A percentile compares a stretch with the other conserved stretches of the same genome.
Evolutionary conservation across 768 basidiomycete genomes (phyloP).

Genomic region (Tulasnella sp.): DNA sequence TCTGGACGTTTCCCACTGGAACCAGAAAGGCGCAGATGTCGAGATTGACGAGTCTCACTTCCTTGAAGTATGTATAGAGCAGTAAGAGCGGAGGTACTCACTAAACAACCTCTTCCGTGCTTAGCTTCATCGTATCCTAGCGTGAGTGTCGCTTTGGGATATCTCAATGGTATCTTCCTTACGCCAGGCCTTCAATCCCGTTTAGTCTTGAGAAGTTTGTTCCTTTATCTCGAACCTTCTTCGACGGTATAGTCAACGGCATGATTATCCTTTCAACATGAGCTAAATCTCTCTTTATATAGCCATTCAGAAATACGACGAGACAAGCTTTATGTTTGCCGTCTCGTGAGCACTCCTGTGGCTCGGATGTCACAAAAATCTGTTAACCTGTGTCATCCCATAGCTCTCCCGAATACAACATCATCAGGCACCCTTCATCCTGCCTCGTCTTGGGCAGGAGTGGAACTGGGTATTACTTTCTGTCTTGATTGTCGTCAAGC

Average conservation of each 20-base stretch:
- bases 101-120: not conserved
- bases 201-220: slow-evolving; percentile 10
- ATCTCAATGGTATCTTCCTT: not conserved
- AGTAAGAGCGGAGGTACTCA: not conserved
- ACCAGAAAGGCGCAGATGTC: not conserved
- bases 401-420: slow-evolving; percentile 7
- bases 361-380: not conserved
- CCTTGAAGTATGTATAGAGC: not conserved
- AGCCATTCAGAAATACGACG: slow-evolving; percentile 5
- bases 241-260: slow-evolving; percentile 9
- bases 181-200: not conserved
- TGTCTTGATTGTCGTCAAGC: too few relatives aligned
- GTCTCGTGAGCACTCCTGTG: slow-evolving; percentile 9
- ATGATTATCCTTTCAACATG: too few relatives aligned
- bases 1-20: not conserved
- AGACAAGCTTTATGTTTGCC: not conserved
- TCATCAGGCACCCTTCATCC: slow-evolving; percentile 13
- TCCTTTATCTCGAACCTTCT: not conserved
- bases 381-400: too few relatives aligned
- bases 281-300: too few relatives aligned
- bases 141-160: not conserved
- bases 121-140: not conserved
- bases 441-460: slow-evolving; percentile 16
- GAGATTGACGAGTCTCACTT: not conserved
- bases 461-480: slow-evolving; percentile 9